phyloP scores from a whole-genome alignment of 2,329 filamentous ascomycete genomes.

The Aspergillus sp. region DNA sequence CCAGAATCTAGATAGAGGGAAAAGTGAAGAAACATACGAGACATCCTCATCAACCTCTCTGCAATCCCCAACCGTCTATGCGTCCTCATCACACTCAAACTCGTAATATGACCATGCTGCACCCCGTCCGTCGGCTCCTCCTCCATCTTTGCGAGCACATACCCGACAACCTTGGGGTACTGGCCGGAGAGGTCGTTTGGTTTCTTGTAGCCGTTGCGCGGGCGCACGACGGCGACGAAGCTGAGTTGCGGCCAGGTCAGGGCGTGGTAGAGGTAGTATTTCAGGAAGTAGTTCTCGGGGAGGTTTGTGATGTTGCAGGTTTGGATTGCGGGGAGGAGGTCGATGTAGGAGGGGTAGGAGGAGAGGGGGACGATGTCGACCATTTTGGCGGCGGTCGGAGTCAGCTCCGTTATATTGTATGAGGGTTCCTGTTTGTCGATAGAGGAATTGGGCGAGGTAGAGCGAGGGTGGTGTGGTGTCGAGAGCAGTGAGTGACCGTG shows the following conservation, averaged over 20 bases:
- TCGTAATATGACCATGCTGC: slow-evolving; percentile 94
- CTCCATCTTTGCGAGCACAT: slow-evolving; percentile 99
- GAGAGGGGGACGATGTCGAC: slow-evolving; percentile 51
- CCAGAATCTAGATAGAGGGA: too few species aligned
- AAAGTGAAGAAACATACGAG: slow-evolving; percentile 59
- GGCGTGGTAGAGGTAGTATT: slow-evolving; percentile 99
- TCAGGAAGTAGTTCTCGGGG: slow-evolving; percentile 99
- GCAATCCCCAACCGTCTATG: slow-evolving; percentile 88
- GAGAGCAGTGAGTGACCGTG: background rate
- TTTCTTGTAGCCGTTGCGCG: slow-evolving; percentile 70
- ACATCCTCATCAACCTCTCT: slow-evolving; percentile 96
- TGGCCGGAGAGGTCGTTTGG: slow-evolving; percentile 65
- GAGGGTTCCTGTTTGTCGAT: background rate
- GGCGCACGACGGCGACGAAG: slow-evolving; percentile 92
- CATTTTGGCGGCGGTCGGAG: slow-evolving; percentile 34
- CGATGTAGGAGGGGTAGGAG: slow-evolving; percentile 65
- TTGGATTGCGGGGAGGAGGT: slow-evolving; percentile 82
- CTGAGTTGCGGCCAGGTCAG: slow-evolving; percentile 97
- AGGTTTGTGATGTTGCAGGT: slow-evolving; percentile 98
- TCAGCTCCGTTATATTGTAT: background rate
- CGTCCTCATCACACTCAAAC: slow-evolving; percentile 92
- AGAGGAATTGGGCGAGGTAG: background rate
- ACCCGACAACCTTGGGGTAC: slow-evolving; percentile 96
- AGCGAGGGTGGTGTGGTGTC: background rate
- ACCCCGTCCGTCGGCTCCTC: slow-evolving; percentile 91